Evolutionary conservation across 768 basidiomycete genomes (phyloP), one percentile per base, ranked within the genome.

Genomic region (Pholiota microspora): DNA sequence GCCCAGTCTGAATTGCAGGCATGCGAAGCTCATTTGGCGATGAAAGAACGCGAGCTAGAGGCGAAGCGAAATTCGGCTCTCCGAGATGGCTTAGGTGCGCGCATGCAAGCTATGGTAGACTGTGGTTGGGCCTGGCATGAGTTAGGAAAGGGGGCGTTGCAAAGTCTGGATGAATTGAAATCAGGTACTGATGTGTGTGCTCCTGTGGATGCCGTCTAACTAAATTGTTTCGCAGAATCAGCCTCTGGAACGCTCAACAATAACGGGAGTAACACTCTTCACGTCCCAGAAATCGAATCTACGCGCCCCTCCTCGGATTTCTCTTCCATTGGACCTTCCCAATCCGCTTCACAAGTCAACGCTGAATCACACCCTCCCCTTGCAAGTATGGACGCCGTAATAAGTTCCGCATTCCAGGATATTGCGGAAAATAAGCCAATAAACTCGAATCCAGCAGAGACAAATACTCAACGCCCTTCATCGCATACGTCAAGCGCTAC

Each of bases 1-100:
- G 89, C 90, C 0, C 91, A 92, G 59, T 73, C 85, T 0, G 88
- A 92, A 58, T 73, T 93, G 16, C 90, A 91, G 61, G 92, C 89
- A 7, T 94, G 92, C 66, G 91, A 94, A 64, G 73, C 80, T 0
- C 87, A 87, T 51, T 76, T 94, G 2, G 85, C 85, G 0, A 55
- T 71, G 24, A 89, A 89, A 65, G 89, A 94, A 64, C 77, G 71
- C 16, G 85, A 85, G 54, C 76, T 92, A 6, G 79, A 79, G 4
- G 62, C 64, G 0, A 71, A 77, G 45, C 76, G 89, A 0, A 67
- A 73, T n/a, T 71, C 71, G n/a, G 74, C 85, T 7, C 75, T 89
- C 10, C 73, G 77, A 5, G 79, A 84, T 38, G 89, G 89, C 0
- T 73, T 94, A 18, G 75, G 80, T 0, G 72, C 74, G 3, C 77